phyloP scores from a whole-genome alignment of 1,139 yeast species.

The Nakaseomyces delphensis region DNA sequence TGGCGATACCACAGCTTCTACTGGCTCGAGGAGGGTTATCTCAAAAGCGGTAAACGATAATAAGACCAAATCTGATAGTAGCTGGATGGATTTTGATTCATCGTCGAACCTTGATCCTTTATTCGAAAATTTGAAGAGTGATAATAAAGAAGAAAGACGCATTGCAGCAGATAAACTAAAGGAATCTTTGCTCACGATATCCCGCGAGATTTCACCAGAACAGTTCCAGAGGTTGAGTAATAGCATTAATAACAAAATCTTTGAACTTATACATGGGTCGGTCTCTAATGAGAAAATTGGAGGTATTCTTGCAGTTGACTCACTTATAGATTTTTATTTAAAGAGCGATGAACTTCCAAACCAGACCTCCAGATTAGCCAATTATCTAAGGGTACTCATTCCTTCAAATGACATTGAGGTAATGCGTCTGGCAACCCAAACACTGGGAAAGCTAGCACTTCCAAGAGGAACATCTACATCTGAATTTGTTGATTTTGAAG shows the following conservation, averaged over 20 bases:
- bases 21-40: conserved; percentile 17
- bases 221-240: conserved; percentile 74
- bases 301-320: conserved; percentile 84
- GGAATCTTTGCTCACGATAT: conserved; percentile 56
- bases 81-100: conserved; percentile 23
- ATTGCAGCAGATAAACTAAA: conserved; percentile 61
- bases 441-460: conserved; percentile 79
- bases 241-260: conserved; percentile 79
- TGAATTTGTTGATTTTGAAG: conserved; percentile 88
- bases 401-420: conserved; percentile 77
- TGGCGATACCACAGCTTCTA: conserved; percentile 16
- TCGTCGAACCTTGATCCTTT: conserved; percentile 24
- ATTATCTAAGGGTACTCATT: conserved; percentile 71
- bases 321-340: conserved; percentile 70
- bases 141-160: conserved; percentile 40
- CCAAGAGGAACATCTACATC: conserved; percentile 87
- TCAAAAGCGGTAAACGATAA: conserved; percentile 10
- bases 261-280: conserved; percentile 71
- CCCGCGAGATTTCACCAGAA: conserved; percentile 69
- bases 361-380: conserved; percentile 83
- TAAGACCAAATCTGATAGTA: conserved; percentile 11
- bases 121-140: conserved; percentile 28
- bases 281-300: conserved; percentile 72
- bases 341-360: conserved; percentile 76
- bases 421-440: conserved; percentile 77